Conservation (phyloP, 371 early-diverging fungal species). For the Massospora cicadina region DNA sequence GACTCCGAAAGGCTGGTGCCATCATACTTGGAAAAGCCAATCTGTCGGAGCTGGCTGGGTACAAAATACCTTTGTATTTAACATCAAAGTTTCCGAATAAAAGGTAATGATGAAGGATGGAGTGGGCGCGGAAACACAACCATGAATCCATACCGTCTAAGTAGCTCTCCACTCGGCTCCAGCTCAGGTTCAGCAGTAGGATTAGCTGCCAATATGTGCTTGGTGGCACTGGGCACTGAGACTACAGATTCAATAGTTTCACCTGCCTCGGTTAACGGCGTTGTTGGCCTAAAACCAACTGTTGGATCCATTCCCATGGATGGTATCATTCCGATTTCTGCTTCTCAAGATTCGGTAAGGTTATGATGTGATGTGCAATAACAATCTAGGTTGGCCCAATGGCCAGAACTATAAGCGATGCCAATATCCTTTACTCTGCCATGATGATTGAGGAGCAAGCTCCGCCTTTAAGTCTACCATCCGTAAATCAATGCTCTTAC, state of each 20-base stretch:
- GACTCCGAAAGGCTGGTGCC: background rate
- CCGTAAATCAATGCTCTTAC: background rate
- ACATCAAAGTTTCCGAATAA: no score
- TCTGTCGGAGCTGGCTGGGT: slow-evolving; percentile 1
- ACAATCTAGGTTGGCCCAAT: slow-evolving; percentile 2
- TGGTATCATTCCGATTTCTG: slow-evolving; percentile 18
- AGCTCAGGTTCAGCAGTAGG: slow-evolving; percentile 17
- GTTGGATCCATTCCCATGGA: slow-evolving; percentile 16
- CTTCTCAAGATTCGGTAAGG: slow-evolving; percentile 16
- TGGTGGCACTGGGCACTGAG: slow-evolving; percentile 17
- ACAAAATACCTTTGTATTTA: no score
- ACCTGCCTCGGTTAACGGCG: slow-evolving; percentile 13
- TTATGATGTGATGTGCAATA: background rate
- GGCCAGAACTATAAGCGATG: background rate
- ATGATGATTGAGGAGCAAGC: background rate
- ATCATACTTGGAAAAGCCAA: slow-evolving; percentile 6
- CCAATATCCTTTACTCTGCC: background rate
- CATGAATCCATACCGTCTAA: slow-evolving; percentile 12
- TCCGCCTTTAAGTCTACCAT: background rate
- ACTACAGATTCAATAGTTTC: slow-evolving; percentile 18
- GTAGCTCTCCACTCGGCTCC: slow-evolving; percentile 14
- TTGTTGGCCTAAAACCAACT: slow-evolving; percentile 19
- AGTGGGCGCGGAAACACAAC: slow-evolving; percentile 14
- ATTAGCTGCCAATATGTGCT: slow-evolving; percentile 16
- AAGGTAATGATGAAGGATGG: no score